Evolutionary conservation across 2,329 filamentous ascomycete species (phyloP), one percentile per base, ranked within the genome.

Genomic region (Hymenoscyphus occultus): DNA sequence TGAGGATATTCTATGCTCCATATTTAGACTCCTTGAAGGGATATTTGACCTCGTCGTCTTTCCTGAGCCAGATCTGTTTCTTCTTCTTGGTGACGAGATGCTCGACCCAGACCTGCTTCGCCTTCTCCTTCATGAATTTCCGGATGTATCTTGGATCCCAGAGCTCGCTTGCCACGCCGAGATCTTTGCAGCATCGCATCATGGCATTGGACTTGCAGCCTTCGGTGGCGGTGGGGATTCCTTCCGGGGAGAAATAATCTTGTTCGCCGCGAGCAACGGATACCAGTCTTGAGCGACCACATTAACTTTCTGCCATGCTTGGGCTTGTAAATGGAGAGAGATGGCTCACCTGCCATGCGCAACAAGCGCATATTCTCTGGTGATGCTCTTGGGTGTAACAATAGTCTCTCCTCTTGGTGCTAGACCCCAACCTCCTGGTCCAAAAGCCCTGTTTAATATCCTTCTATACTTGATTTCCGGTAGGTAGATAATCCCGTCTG

Each of bases 381-480:
- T 97, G 22, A 92, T 85, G 65, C 86, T 77, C 67, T 76, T 77
- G 16, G 68, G 67, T 6, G 75, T 76, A 61, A 89, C 86, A 58
- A 89, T 82, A 77, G 90, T 92, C 39, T 88, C 86, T n/a, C 93
- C 90, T 65, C 93, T 83, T 10, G 95, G 95, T 64, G 94, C 94
- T 63, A 99, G 80, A 0, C 95, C 95, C 95, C 95, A 99, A 6
- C 91, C 95, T 62, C 96, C 95, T 0, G 95, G 95, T 0, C 95
- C 94, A 79, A 99, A 99, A 0, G 93, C 92, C 73, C 83, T 82
- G 77, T 98, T 97, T 73, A 99, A 79, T 69, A 96, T 94, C 68
- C 94, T 83, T 56, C 95, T 83, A 80, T 99, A 99, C 80, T 98
- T 97, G 82, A 99, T 98, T 83, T 99, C 95, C 13, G 95, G 95